Evolutionary conservation across 2,329 filamentous ascomycete species (phyloP).

Genomic region (Epichloe scottii): DNA sequence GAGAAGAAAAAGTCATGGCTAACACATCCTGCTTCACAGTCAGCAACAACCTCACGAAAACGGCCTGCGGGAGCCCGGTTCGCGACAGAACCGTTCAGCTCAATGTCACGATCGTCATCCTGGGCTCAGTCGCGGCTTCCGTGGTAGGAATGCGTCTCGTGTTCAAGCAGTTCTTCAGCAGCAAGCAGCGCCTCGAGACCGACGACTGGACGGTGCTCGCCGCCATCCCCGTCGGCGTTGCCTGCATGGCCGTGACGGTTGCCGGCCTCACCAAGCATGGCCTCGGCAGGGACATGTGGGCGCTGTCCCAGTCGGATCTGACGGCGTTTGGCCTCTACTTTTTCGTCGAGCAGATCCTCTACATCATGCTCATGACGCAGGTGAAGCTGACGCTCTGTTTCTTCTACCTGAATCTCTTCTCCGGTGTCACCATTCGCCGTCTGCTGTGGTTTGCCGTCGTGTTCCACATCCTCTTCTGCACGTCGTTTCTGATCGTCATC

Average conservation of each 20-base stretch:
- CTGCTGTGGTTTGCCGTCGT: conserved; percentile 21
- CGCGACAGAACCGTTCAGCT: not conserved
- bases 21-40: not conserved
- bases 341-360: conserved; percentile 25
- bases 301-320: conserved; percentile 24
- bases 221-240: conserved; percentile 15
- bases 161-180: conserved; percentile 21
- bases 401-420: conserved; percentile 39
- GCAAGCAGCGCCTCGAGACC: conserved; percentile 17
- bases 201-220: conserved; percentile 24
- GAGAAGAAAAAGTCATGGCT: too few species aligned
- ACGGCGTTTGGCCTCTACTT: conserved; percentile 27
- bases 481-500: not conserved
- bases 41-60: not conserved
- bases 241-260: conserved; percentile 18
- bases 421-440: conserved; percentile 19
- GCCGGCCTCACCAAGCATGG: conserved; percentile 21
- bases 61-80: not conserved
- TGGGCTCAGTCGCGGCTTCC: conserved; percentile 9
- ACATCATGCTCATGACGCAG: conserved; percentile 28
- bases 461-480: not conserved
- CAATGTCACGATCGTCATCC: not conserved
- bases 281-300: conserved; percentile 34
- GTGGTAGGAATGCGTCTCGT: conserved; percentile 25
- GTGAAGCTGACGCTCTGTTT: conserved; percentile 35